Conservation (phyloP, 2,329 filamentous ascomycete species). For the Microdochium trichocladiopsis region DNA sequence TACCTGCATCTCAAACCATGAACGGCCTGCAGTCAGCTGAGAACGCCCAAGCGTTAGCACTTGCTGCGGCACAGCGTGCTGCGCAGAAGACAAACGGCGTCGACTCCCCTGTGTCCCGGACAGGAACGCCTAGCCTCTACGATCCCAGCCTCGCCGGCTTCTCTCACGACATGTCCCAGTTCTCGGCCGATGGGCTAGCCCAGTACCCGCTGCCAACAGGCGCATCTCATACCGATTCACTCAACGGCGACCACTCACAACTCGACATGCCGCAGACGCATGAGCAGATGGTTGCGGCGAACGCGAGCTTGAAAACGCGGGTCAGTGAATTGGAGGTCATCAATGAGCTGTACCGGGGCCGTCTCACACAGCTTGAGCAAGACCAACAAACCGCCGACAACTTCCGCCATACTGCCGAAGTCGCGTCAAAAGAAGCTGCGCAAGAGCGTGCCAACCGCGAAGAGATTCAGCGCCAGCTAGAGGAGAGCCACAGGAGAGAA, state of each 20-base stretch:
- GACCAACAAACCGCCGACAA: constrained; percentile 61
- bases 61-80: constrained; percentile 46
- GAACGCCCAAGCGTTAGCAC: constrained; percentile 15
- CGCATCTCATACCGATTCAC: constrained; percentile 39
- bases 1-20: background rate
- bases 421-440: constrained; percentile 46
- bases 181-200: constrained; percentile 47
- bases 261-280: constrained; percentile 69
- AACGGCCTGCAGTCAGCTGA: background rate
- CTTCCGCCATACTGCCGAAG: constrained; percentile 40
- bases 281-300: constrained; percentile 72
- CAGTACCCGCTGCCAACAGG: constrained; percentile 44
- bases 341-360: constrained; percentile 72
- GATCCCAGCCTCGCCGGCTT: constrained; percentile 63
- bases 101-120: constrained; percentile 73
- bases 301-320: constrained; percentile 85
- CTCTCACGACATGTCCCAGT: constrained; percentile 72
- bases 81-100: constrained; percentile 57
- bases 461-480: constrained; percentile 48
- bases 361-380: constrained; percentile 72
- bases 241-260: constrained; percentile 53
- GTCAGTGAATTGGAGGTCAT: constrained; percentile 95
- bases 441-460: constrained; percentile 51
- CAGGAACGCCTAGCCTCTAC: constrained; percentile 69
- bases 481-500: constrained; percentile 72